Evolutionary conservation across 2,329 filamentous ascomycete genomes (phyloP), one percentile per base, ranked within the genome.

Genomic region (Neofusicoccum ribis): DNA sequence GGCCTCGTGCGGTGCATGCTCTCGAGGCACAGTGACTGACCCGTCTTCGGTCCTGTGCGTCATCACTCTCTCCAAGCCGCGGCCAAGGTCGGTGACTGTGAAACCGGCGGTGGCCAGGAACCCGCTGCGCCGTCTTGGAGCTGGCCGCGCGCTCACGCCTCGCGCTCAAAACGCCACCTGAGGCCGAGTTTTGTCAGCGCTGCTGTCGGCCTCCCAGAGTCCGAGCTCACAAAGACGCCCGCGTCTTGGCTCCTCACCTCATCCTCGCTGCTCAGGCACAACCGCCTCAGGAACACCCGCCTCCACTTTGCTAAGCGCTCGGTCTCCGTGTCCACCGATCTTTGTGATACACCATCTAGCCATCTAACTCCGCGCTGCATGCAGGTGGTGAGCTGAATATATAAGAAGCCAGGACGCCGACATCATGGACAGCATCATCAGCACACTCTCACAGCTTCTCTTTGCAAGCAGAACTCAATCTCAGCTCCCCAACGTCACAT

Each of bases 121-220:
- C 14, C 6, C 15, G 14, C 43, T 46, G 43, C 43, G 15, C 17
- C 15, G 23, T 23, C 23, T 23, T 3, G 23, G 23, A 23, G 23
- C 23, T 23, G 23, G 23, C 23, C 23, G 23, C 23, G 23, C 23
- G 3, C 23, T 23, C 23, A 11, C 20, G 17, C 20, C 20, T 11
- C 20, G 17, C 2, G 46, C 46, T 17, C 17, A 17, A 27, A 23
- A 27, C 11, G 20, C 23, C 11, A n/a, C 8, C 6, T 51, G 36
- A 51, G 36, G 15, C 44, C 59, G 59, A 62, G 34, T 12, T 62
- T 62, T 39, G 59, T 62, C 59, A 62, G 34, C 59, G 34, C 20
- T 41, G 2, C 1, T 5, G 27, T 62, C 59, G 59, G 59, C 46
- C 46, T 62, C 15, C 20, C 47, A 44, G 20, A 59, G 23, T 6